Conservation (phyloP, 2,329 filamentous ascomycete species). For the Colletotrichum chrysophilum region DNA sequence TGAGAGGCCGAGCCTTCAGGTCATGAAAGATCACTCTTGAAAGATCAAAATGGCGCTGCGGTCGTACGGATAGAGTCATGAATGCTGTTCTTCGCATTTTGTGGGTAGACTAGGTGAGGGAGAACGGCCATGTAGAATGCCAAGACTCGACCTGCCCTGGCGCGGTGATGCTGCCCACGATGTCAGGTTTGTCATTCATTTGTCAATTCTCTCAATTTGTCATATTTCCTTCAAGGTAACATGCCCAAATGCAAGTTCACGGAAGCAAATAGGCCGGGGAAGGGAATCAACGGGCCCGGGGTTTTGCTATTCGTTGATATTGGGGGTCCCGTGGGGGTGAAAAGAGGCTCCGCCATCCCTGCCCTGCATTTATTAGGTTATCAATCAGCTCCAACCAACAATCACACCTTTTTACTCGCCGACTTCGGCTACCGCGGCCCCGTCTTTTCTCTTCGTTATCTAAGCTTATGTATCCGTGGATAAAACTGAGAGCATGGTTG, state of each 20-base stretch:
- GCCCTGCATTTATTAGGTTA: not conserved
- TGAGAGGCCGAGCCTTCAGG: not conserved
- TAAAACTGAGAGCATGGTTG: not conserved
- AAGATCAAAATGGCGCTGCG: not conserved
- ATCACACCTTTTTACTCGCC: not conserved
- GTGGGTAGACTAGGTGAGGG: not conserved
- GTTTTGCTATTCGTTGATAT: not conserved
- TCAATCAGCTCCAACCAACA: not conserved
- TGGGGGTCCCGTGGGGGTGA: not conserved
- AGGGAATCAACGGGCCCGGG: not conserved
- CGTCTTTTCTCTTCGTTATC: not conserved
- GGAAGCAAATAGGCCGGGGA: not conserved
- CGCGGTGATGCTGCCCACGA: not conserved
- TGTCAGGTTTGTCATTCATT: not conserved
- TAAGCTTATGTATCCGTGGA: not conserved
- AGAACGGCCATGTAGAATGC: not conserved
- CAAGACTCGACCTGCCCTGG: not conserved
- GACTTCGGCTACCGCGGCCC: not conserved
- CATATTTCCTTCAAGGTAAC: not conserved
- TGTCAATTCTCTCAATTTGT: not conserved
- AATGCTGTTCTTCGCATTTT: not conserved
- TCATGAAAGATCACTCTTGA: not conserved
- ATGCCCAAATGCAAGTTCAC: not conserved
- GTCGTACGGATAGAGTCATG: not conserved
- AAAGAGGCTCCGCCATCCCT: not conserved